Base-by-base conservation (phyloP, 495 filamentous ascomycete genomes). In the Pyrenula aspistea region DNA sequence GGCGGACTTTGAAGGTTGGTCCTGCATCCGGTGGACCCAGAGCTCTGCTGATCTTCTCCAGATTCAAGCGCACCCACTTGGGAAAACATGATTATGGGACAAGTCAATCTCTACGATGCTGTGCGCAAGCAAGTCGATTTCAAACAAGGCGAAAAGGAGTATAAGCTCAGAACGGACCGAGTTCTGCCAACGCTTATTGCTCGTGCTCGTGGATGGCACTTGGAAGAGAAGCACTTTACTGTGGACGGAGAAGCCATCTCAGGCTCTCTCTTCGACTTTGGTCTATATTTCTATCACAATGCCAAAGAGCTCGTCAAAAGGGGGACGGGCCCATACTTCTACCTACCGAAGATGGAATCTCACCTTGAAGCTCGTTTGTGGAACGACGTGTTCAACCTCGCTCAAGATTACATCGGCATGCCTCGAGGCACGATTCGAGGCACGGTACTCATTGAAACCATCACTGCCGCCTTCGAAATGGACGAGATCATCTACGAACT, bases 401-500 rank as follows among this genome's bases (percentile, higher is more conserved):
- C 83, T 22, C 93, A 99, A 76, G 94, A 99, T 75, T 88, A 83
- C 73, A 77, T 95, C 65, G 88, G 86, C 55, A 84, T 99, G 67
- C 83, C 83, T 36, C 83, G 93, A 53, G 94, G 94, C 23, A 96
- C 91, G 23, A 95, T 97, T 73, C 84, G 93, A 62, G 94, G 82
- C 59, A 99, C 93, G 2, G 93, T 99, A 20, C 75, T 99, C 62
- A 96, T 99, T 70, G 93, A 99, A 80, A 99, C 93, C 56, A 97
- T 99, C 72, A 77, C 89, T 22, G 93, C 94, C 25, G 94, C 91
- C n/a, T 99, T 99, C 63, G 94, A 99, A 77, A 99, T 99, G 93
- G 93, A 99, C 58, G 93, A 98, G 85, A 97, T 98, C 72, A 97
- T 99, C 71, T 99, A 96, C 75, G 93, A 99, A 73, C 85, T 99